Conservation (phyloP, 129 eudicot species). For the Lactuca sativa region DNA sequence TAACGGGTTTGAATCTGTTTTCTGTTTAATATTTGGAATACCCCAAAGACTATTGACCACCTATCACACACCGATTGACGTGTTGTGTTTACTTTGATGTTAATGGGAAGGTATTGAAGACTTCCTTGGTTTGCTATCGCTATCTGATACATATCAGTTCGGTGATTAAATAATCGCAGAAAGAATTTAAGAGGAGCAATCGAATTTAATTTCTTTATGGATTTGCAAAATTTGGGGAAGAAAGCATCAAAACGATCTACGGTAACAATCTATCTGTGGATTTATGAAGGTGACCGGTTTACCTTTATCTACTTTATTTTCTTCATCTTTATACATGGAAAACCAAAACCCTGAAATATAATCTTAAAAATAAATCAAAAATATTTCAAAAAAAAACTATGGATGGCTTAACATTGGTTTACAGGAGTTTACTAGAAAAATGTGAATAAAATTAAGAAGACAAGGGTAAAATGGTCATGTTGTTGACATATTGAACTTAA, state of each 20-base stretch:
- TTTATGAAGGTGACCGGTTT: too few species aligned
- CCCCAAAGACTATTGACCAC: conserved; percentile 6
- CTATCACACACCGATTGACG: not conserved
- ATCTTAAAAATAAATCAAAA: too few species aligned
- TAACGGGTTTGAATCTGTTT: not conserved
- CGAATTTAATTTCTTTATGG: conserved; percentile 1
- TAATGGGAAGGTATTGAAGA: conserved; percentile 12
- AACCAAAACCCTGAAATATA: too few species aligned
- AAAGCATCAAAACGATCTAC: not conserved
- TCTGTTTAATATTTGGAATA: not conserved
- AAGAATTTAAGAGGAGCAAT: not conserved
- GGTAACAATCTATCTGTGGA: too few species aligned
- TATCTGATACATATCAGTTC: not conserved
- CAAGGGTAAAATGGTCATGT: too few species aligned
- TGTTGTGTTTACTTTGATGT: conserved; percentile 10
- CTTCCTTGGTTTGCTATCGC: not conserved
- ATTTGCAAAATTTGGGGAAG: conserved; percentile 33
- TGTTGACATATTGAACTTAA: too few species aligned
- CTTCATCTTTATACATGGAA: too few species aligned
- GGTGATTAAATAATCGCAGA: not conserved
- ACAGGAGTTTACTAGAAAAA: too few species aligned
- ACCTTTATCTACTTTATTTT: too few species aligned
- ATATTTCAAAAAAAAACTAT: too few species aligned
- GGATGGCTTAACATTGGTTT: too few species aligned
- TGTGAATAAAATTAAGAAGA: too few species aligned